A percentile compares a stretch with the other conserved stretches of the same genome.
phyloP scores from a whole-genome alignment of 352 stramenopile species.

The Stephanocyclus meneghinianus region DNA sequence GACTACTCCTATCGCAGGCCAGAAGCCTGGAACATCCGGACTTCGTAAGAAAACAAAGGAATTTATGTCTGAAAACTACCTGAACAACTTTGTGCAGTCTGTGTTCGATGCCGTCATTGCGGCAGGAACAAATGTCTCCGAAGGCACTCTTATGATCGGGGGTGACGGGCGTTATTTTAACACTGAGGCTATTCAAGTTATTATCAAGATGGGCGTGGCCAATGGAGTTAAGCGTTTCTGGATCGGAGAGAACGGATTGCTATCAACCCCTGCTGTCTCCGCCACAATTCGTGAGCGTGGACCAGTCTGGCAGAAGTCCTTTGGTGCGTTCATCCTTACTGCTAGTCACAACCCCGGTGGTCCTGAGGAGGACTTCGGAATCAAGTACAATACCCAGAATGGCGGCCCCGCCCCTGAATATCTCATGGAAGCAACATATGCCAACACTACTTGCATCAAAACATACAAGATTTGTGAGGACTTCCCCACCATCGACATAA shows the following conservation, averaged over 20 bases:
- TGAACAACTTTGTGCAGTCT: constrained; percentile 98
- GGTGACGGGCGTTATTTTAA: constrained; percentile 94
- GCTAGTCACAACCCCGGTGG: constrained; percentile 99
- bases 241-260: constrained; percentile 91
- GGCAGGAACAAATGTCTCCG: constrained; percentile 90
- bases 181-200: constrained; percentile 93
- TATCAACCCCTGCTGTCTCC: constrained; percentile 97
- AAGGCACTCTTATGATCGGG: constrained; percentile 95
- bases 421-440: constrained; percentile 95
- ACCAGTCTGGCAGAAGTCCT: constrained; percentile 89
- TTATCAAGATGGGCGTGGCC: constrained; percentile 97
- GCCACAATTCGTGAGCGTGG: constrained; percentile 93
- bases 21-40: constrained; percentile 95
- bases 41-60: constrained; percentile 98
- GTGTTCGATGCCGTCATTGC: constrained; percentile 93
- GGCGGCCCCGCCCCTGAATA: constrained; percentile 96
- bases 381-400: constrained; percentile 99
- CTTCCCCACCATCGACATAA: constrained; percentile 84
- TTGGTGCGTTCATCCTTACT: constrained; percentile 98
- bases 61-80: constrained; percentile 96
- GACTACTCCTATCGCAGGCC: constrained; percentile 83
- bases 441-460: constrained; percentile 92
- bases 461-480: constrained; percentile 89
- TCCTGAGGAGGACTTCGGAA: constrained; percentile 97
- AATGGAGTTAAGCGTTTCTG: constrained; percentile 90